Evolutionary conservation across 257 asterid genomes (phyloP).

Genomic region (Coffea eugenioides): DNA sequence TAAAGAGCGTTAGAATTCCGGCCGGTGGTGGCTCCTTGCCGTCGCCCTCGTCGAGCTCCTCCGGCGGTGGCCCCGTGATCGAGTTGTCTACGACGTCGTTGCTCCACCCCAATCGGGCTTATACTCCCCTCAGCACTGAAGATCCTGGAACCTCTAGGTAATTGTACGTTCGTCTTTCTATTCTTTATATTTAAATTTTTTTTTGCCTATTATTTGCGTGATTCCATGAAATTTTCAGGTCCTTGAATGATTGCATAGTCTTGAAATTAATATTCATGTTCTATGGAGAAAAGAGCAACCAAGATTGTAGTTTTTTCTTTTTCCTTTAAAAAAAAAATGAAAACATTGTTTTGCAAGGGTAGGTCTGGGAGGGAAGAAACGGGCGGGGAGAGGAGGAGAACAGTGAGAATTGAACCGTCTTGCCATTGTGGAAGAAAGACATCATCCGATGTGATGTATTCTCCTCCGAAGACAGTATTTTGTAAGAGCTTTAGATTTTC

Average conservation of each 20-base stretch:
- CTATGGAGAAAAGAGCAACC: no score
- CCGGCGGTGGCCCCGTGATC: slow-evolving; percentile 83
- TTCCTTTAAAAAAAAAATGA: no score
- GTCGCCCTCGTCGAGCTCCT: slow-evolving; percentile 54
- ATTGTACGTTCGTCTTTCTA: background rate
- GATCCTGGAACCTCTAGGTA: slow-evolving; percentile 70
- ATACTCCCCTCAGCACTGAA: slow-evolving; percentile 65
- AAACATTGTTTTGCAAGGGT: no score
- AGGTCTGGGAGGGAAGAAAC: no score
- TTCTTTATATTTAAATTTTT: no score
- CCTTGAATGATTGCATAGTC: background rate
- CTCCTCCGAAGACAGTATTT: background rate
- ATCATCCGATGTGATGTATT: no score
- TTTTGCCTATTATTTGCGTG: background rate
- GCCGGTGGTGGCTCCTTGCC: slow-evolving; percentile 54
- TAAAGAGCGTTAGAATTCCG: slow-evolving; percentile 87
- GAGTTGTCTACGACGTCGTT: slow-evolving; percentile 84
- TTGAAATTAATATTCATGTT: background rate
- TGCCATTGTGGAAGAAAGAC: no score
- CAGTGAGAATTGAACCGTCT: no score
- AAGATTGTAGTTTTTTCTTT: no score
- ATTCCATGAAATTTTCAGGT: background rate
- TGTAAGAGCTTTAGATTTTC: background rate
- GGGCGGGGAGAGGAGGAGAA: no score
- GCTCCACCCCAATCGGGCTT: slow-evolving; percentile 61